Conservation (phyloP, 1,139 yeast species). For the Diutina sp. region DNA sequence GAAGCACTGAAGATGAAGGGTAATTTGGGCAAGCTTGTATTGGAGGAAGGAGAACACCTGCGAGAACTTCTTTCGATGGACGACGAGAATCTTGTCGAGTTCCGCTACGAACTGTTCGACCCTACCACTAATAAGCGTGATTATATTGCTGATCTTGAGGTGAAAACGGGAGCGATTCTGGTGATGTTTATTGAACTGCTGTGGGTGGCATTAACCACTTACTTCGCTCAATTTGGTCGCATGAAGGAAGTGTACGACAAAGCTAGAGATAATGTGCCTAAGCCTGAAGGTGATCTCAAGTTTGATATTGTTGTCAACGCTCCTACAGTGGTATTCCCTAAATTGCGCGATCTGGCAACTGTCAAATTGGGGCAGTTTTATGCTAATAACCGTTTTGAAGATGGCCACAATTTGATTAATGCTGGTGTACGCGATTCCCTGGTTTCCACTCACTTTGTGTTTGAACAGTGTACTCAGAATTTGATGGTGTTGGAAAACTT, state of each 20-base stretch:
- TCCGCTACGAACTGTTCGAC: conserved; percentile 74
- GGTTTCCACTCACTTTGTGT: conserved; percentile 21
- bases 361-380: conserved; percentile 77
- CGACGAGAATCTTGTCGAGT: conserved; percentile 73
- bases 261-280: conserved; percentile 78
- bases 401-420: conserved; percentile 35
- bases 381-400: conserved; percentile 46
- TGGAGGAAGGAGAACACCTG: conserved; percentile 64
- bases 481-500: conserved; percentile 45
- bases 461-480: conserved; percentile 41
- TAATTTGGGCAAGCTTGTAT: conserved; percentile 67
- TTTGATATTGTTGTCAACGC: conserved; percentile 65
- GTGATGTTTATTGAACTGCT: conserved; percentile 77
- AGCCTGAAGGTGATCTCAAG: conserved; percentile 41
- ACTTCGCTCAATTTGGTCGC: conserved; percentile 60
- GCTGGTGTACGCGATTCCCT: conserved; percentile 53
- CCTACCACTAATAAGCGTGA: conserved; percentile 32
- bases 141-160: conserved; percentile 47
- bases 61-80: conserved; percentile 65
- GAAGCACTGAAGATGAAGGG: conserved; percentile 67
- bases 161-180: conserved; percentile 64
- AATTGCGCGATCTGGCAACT: conserved; percentile 48
- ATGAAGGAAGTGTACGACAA: conserved; percentile 83
- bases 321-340: conserved; percentile 76
- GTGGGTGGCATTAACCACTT: conserved; percentile 51